Conservation (phyloP, 2,329 filamentous ascomycete species). For the Juglanconis juglandina region DNA sequence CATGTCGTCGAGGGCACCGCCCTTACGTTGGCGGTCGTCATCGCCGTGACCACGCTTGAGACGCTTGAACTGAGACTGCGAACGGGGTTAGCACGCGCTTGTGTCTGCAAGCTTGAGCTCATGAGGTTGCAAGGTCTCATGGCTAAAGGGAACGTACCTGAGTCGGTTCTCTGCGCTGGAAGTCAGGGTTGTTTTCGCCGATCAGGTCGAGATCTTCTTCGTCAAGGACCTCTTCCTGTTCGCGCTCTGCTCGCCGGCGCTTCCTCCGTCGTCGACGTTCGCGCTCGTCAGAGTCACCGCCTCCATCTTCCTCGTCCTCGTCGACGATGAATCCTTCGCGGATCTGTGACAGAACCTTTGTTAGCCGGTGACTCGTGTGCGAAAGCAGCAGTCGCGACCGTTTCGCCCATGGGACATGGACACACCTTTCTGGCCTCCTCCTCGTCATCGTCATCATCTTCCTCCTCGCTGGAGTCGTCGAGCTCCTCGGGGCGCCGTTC, state of each 20-base stretch:
- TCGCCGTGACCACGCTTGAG: constrained; percentile 87
- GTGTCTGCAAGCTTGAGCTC: neutral
- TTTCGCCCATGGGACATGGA: neutral
- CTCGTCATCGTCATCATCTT: constrained; percentile 88
- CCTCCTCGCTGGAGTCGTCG: constrained; percentile 87
- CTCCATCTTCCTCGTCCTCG: constrained; percentile 75
- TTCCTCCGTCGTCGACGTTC: constrained; percentile 68
- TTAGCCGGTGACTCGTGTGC: neutral
- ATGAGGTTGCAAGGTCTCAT: neutral
- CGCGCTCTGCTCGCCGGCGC: constrained; percentile 70
- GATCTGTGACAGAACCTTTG: constrained; percentile 50
- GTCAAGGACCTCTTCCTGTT: constrained; percentile 84
- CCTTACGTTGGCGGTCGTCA: constrained; percentile 61
- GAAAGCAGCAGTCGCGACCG: neutral
- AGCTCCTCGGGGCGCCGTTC: constrained; percentile 46
- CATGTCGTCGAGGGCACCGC: constrained; percentile 81
- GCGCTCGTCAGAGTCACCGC: constrained; percentile 53
- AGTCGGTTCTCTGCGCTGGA: constrained; percentile 55
- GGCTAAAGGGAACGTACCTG: constrained; percentile 6
- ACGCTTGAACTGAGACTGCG: constrained; percentile 86
- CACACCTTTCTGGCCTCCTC: constrained; percentile 72
- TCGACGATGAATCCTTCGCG: constrained; percentile 95
- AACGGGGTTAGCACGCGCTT: constrained; percentile 1
- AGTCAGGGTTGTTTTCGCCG: constrained; percentile 72
- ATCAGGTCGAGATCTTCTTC: constrained; percentile 97